Base-by-base conservation (phyloP, 768 basidiomycete genomes). In the Pleurotus sapidus region DNA sequence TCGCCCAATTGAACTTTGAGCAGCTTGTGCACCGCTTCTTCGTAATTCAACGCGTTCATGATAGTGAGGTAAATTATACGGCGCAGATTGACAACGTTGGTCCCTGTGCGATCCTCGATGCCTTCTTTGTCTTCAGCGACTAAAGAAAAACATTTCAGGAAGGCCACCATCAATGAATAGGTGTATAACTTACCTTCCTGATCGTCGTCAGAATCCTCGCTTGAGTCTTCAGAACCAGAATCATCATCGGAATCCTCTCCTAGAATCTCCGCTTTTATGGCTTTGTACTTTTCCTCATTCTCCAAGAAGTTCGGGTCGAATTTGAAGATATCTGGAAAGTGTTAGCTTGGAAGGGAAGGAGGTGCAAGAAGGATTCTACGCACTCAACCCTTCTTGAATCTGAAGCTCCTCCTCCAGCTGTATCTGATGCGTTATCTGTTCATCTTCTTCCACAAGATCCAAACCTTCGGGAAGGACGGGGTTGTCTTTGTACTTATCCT, bases 401-500 rank as follows among this genome's bases (percentile, higher is more conserved):
- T 95, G 89, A 51, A 99, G 70, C 69, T 98, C 92, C 64, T 96
- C 95, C 67, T 98, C 95, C 51, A 98, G 73, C 59, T 89, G 86
- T 58, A 98, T 86, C 64, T 91, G 83, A 72, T 99, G 97, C 0
- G 95, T 98, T 53, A 98, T 94, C 66, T 98, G 95, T 63, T 98
- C 97, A 14, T 98, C 97, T 67, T 98, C 96, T 61, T 98, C 95
- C 1, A 99, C 97, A 30, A 99, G 74, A 68, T 99, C 97, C 67
- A 99, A 70, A 0, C 96, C 97, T 66, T 98, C 97, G 2, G 93
- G 88, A 40, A 98, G 70, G 61, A 94, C 86, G 15, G 95, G 95
- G 70, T 99, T 98, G 68, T 98, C 97, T 80, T 98, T 98, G 80
- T 93, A 98, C 73, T 94, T 95, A 78, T 99, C 97, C 77, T 97